Percentiles rank a stretch among this genome's conserved stretches.
Evolutionary conservation across 2,329 filamentous ascomycete species (phyloP).

Genomic region (Cryphonectria japonica): DNA sequence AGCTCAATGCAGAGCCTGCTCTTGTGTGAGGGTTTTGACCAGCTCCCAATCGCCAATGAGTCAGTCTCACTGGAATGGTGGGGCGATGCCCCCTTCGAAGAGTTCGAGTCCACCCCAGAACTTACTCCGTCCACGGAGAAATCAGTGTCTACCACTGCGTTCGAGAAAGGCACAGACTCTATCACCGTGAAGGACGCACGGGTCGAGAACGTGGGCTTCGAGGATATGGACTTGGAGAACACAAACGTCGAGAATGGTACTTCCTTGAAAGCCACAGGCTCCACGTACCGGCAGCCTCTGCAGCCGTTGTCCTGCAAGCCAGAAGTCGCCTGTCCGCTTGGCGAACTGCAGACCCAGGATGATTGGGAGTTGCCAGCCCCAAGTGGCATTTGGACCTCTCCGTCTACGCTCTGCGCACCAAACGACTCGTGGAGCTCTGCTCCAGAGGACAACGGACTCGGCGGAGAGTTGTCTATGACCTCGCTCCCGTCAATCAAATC

Average conservation of each 20-base stretch:
- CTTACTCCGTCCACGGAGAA: no score
- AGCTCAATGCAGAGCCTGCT: slow-evolving; percentile 13
- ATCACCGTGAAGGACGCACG: neutral
- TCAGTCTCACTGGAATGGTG: neutral
- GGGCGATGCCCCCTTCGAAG: neutral
- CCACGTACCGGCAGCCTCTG: neutral
- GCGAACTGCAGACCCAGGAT: neutral
- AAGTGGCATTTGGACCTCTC: neutral
- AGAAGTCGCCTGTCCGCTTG: neutral
- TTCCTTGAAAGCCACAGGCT: neutral
- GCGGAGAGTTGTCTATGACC: neutral
- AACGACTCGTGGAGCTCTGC: neutral
- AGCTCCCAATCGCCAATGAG: slow-evolving; percentile 14
- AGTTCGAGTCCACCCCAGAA: neutral
- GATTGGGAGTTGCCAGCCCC: neutral
- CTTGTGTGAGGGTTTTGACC: slow-evolving; percentile 6
- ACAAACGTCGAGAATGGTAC: neutral
- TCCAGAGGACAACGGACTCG: neutral
- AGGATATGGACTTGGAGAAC: neutral
- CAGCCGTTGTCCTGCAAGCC: neutral
- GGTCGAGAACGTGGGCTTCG: neutral
- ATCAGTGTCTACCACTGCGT: neutral
- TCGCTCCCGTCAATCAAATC: neutral
- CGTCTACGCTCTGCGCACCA: neutral
- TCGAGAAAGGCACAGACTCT: neutral